Evolutionary conservation across 2,329 filamentous ascomycete species (phyloP).

Genomic region (Phyllosticta capitalensis): DNA sequence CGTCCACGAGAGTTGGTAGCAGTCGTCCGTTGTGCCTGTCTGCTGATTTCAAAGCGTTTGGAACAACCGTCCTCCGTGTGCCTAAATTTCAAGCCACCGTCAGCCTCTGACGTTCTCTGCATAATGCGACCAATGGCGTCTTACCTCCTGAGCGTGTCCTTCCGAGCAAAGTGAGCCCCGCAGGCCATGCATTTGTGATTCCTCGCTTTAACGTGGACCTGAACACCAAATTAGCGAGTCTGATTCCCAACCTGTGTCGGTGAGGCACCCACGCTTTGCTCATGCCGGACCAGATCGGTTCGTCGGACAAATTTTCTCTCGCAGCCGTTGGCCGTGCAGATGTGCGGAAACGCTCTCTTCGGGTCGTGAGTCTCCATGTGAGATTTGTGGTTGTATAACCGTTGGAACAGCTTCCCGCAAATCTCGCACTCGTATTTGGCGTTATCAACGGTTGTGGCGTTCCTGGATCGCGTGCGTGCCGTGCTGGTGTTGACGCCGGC

Average conservation of each 20-base stretch:
- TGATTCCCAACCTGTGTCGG: background rate
- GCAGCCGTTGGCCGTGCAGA: conserved; percentile 57
- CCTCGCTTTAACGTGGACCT: conserved; percentile 65
- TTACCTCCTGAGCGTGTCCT: conserved; percentile 74
- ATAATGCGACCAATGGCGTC: conserved; percentile 14
- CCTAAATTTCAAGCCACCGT: conserved; percentile 32
- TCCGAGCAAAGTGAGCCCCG: conserved; percentile 61
- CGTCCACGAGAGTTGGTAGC: background rate
- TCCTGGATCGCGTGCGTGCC: conserved; percentile 10
- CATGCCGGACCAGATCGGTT: conserved; percentile 59
- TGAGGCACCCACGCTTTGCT: conserved; percentile 40
- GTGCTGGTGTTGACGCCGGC: conserved; percentile 6
- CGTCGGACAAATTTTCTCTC: conserved; percentile 70
- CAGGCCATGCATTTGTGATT: conserved; percentile 65
- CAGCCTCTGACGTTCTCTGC: background rate
- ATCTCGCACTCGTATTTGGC: conserved; percentile 63
- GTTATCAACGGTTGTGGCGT: conserved; percentile 52
- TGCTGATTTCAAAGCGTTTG: conserved; percentile 35
- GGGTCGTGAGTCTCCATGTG: conserved; percentile 80
- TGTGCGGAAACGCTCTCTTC: conserved; percentile 58
- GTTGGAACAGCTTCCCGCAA: conserved; percentile 71
- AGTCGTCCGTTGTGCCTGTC: background rate
- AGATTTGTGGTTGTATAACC: conserved; percentile 78
- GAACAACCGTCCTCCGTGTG: conserved; percentile 71
- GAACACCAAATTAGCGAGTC: conserved; percentile 6